Base-by-base conservation (phyloP, 177 flowering plant genomes). In the Vitis hybrid region DNA sequence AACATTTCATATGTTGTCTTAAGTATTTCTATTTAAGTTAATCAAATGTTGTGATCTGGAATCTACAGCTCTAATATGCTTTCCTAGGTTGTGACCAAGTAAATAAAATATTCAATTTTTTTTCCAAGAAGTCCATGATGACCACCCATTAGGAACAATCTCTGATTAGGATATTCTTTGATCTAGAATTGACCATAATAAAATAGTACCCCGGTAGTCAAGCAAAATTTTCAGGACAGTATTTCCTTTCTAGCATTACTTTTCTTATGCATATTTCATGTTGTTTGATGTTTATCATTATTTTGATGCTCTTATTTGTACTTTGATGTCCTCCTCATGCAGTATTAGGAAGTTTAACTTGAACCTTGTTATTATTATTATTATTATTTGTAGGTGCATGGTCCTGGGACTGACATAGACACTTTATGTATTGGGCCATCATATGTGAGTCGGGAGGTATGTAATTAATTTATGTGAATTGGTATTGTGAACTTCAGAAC, bases 391-490 rank as follows among this genome's bases (percentile, higher is more conserved):
- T 76, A 94, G 98, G 98, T 92, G 11, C 96, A 90, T 82, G 90
- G 96, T 21, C 93, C 94, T 79, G 91, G 94, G 35, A 87, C 94
- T 64, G 98, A 94, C 76, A 92, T 94, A 64, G 98, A 94, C 75
- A 89, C 98, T 11, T 75, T 94, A 51, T 94, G 98, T 79, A 82
- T 94, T 66, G 98, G 97, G 60, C 98, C 98, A 13, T 90, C 97
- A 3, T 92, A 94, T 78, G 93, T 89, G 9, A 88, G 82, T 72
- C 81, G 94, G 27, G 98, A 91, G 82, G 96, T 89, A 69, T 68
- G 46, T 74, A 27, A 12, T 58, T 18, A 54, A 14, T 10, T 55
- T 6, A 2, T 62, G 24, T 11, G 59, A 27, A n/a, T 67, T 51
- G 12, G 18, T 40, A 56, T 11, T 56, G 6, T 61, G 48, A 12